These are phyloP conservation scores for Grifola frondosa DNA, from an alignment of 1,284 basidiomycete species.

Conservation along the genomic window DNA sequence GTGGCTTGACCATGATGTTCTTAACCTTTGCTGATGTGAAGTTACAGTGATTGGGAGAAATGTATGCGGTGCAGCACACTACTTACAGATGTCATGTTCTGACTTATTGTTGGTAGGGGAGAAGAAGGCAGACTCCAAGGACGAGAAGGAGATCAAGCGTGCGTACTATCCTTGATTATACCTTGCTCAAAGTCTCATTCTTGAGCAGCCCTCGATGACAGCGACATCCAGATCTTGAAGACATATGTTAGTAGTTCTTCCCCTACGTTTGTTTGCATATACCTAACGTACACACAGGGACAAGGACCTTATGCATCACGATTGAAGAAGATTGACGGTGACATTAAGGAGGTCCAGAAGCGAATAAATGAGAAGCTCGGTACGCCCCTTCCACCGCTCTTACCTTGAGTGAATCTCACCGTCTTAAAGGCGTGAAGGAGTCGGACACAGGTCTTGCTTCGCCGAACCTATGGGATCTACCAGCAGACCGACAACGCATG, in stretches of 20 bases:
- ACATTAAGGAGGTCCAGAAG: conserved; percentile 97
- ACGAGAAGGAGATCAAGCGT: conserved; percentile 93
- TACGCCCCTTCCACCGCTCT: conserved; percentile 18
- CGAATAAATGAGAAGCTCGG: conserved; percentile 97
- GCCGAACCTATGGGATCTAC: conserved; percentile 95
- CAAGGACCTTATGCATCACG: conserved; percentile 95
- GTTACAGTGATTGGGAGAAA: conserved; percentile 90
- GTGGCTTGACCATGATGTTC: conserved; percentile 22
- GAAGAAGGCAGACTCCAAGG: conserved; percentile 80
- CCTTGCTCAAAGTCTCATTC: not conserved
- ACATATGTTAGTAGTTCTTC: conserved; percentile 71
- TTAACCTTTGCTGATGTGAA: conserved; percentile 3
- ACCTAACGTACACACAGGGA: conserved; percentile 55
- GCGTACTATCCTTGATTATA: conserved; percentile 29
- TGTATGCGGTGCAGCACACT: conserved; percentile 51
- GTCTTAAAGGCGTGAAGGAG: conserved; percentile 82
- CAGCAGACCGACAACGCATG: conserved; percentile 88
- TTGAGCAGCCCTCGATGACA: conserved; percentile 85
- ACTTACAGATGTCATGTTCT: conserved; percentile 1
- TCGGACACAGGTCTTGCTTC: conserved; percentile 97
- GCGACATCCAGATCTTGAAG: conserved; percentile 98
- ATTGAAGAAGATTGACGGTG: conserved; percentile 88
- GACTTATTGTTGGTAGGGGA: conserved; percentile 52
- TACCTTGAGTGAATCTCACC: conserved; percentile 13
- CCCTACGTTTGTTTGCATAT: conserved; percentile 4